Conservation (phyloP, 257 asterid species). For the Nicotiana attenuata region DNA sequence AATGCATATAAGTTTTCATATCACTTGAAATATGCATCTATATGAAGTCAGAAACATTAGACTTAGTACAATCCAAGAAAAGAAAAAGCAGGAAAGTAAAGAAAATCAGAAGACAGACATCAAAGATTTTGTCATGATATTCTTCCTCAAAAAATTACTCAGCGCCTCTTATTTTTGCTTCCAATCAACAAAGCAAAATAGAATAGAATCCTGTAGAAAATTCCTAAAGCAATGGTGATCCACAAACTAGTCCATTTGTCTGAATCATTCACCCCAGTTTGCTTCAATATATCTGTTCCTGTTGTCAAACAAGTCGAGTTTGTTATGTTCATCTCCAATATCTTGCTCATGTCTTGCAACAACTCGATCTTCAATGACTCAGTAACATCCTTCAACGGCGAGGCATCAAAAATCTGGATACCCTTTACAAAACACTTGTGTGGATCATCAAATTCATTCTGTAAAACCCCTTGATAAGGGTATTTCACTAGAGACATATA, state of each 20-base stretch:
- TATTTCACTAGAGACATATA: conserved; percentile 35
- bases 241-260: conserved; percentile 33
- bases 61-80: too few species aligned
- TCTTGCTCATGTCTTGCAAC: conserved; percentile 27
- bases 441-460: conserved; percentile 33
- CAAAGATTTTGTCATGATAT: too few species aligned
- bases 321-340: conserved; percentile 26
- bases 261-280: conserved; percentile 26
- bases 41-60: too few species aligned
- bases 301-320: conserved; percentile 31
- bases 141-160: conserved; percentile 33
- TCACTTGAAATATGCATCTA: too few species aligned
- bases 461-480: conserved; percentile 38
- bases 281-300: conserved; percentile 28
- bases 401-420: conserved; percentile 27
- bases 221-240: conserved; percentile 26
- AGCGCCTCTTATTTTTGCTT: conserved; percentile 40
- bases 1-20: too few species aligned
- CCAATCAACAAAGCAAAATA: conserved; percentile 38
- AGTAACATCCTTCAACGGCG: conserved; percentile 24
- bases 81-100: too few species aligned
- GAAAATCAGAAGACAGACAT: too few species aligned
- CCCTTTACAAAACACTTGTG: conserved; percentile 29
- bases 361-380: conserved; percentile 27
- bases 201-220: conserved; percentile 30